Conservation (phyloP, 139 green algal species). For the Chlamydomonas sphaeroides region DNA sequence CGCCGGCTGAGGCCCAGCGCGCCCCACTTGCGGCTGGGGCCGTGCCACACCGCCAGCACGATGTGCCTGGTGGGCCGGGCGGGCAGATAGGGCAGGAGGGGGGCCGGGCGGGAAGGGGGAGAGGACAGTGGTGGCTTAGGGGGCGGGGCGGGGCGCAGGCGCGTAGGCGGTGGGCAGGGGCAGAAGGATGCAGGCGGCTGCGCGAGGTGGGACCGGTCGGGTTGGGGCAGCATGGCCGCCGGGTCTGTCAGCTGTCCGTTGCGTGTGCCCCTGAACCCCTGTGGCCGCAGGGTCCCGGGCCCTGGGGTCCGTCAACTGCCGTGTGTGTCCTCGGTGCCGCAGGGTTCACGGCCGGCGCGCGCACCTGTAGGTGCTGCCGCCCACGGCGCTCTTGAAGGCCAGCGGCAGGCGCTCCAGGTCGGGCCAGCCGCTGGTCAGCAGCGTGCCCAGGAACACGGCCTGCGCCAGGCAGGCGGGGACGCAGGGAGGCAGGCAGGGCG, state of each 20-base stretch:
- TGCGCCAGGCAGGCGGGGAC: neutral
- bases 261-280: too few relatives aligned
- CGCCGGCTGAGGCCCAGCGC: conserved; percentile 68
- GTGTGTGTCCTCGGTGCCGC: too few relatives aligned
- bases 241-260: too few relatives aligned
- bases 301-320: too few relatives aligned
- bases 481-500: too few relatives aligned
- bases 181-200: too few relatives aligned
- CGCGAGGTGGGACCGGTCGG: too few relatives aligned
- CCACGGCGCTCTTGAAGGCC: conserved; percentile 67
- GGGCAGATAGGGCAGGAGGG: neutral
- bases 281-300: too few relatives aligned
- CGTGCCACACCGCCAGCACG: conserved; percentile 62
- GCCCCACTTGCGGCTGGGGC: conserved; percentile 56
- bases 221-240: too few relatives aligned
- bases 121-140: neutral
- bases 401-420: conserved; percentile 63
- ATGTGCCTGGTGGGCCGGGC: conserved; percentile 53
- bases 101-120: neutral
- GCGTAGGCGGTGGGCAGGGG: too few relatives aligned
- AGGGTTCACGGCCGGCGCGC: too few relatives aligned
- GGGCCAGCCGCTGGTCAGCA: conserved; percentile 63
- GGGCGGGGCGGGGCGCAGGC: too few relatives aligned
- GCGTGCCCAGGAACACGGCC: conserved; percentile 55
- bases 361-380: conserved; percentile 54